Evolutionary conservation across 345 rosid genomes (phyloP).

Genomic region (Gossypium mustelinum): DNA sequence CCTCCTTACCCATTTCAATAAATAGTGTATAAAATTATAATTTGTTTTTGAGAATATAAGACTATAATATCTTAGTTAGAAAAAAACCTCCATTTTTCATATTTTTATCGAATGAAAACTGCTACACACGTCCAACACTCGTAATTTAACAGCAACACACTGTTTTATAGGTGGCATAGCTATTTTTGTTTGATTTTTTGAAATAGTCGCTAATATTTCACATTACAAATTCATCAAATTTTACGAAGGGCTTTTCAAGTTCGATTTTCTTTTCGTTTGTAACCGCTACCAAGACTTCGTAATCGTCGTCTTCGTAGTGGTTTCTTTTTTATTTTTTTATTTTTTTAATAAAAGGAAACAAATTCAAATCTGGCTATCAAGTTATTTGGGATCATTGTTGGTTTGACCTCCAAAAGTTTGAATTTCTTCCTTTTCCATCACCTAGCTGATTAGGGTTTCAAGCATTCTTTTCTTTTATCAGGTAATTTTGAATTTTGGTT

Average conservation of each 20-base stretch:
- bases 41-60: too few relatives aligned
- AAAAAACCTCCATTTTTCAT: too few relatives aligned
- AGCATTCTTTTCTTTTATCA: slow-evolving; percentile 29
- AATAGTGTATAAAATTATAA: too few relatives aligned
- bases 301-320: slow-evolving; percentile 6
- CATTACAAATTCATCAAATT: background rate
- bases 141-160: background rate
- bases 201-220: background rate
- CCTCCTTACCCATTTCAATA: too few relatives aligned
- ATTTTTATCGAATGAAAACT: too few relatives aligned
- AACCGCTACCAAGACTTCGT: background rate
- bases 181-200: background rate
- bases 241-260: background rate
- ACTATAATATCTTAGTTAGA: too few relatives aligned
- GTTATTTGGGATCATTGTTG: slow-evolving; percentile 39
- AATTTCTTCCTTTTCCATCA: slow-evolving; percentile 84
- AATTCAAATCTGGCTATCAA: slow-evolving; percentile 26
- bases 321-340: background rate
- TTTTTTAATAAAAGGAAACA: background rate
- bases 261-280: background rate
- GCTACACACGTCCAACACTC: background rate
- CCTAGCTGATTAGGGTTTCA: slow-evolving; percentile 43
- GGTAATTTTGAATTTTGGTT: slow-evolving; percentile 20
- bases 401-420: slow-evolving; percentile 39
- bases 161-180: background rate